Base-by-base conservation (phyloP, 202 grass and related monocot species). In the Digitaria exilis region DNA sequence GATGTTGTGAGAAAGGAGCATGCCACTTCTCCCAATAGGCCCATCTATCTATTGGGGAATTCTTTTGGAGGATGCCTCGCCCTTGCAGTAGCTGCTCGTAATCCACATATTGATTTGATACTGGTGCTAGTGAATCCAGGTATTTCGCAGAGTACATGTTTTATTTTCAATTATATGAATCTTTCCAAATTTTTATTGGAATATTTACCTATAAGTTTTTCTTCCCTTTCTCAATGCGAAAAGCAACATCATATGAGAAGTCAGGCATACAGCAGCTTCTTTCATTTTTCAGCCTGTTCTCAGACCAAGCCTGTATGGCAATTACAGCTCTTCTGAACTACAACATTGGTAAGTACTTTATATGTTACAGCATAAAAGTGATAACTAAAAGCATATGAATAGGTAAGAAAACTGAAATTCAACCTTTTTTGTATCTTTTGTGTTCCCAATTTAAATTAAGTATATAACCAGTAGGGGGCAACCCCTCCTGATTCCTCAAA, bases 21-120 rank as follows among this genome's bases (percentile, higher is more conserved):
- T 55, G 59, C 56, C 31, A 80, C 42, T 70, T 91, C 84, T 54
- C 92, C 84, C 45, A 84, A 87, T 44, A 94, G 60, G 37, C 84
- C 92, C 14, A 91, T 94, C 57, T 91, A 91, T 85, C 75, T 94
- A 57, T 59, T 94, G 81, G 92, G 86, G 11, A 88, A 81, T 71
- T 91, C 86, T 18, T 85, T 94, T 80, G 92, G 92, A 87, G 92
- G 84, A 71, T 94, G 92, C 73, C 73, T 94, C 37, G 92, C 92
- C 71, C 86, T 94, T 83, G 77, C 84, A 55, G 84, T 94, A 45
- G 92, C 92, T 82, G 83, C 79, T 69, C 86, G 57, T 51, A 91
- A 91, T 76, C 89, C 92, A 48, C 67, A 73, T 25, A 87, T 94
- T 43, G 77, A 94, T 81, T 71, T 94, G 84, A 44, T 91, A 50